Conservation (phyloP, 495 filamentous ascomycete genomes). For the Lasiosphaeria miniovina region DNA sequence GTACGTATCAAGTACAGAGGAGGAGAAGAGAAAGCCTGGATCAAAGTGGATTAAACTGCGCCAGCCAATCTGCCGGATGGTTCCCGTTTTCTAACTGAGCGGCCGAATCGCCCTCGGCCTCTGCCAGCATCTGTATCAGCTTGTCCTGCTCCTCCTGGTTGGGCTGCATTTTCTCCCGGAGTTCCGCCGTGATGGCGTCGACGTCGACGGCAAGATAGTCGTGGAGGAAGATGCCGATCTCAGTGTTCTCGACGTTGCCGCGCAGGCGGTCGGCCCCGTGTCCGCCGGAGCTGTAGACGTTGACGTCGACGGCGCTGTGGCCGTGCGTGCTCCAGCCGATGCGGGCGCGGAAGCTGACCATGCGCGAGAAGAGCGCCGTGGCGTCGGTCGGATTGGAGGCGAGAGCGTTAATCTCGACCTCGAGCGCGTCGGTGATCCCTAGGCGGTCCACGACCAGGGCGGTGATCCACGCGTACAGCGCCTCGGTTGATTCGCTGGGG, state of each 20-base stretch:
- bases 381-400: conserved; percentile 52
- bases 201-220: conserved; percentile 80
- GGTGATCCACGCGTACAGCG: conserved; percentile 57
- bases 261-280: conserved; percentile 49
- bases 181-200: conserved; percentile 66
- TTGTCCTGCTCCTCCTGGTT: conserved; percentile 2
- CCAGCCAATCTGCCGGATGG: conserved; percentile 13
- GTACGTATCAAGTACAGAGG: not conserved
- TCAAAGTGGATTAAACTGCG: not conserved
- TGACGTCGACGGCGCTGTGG: conserved; percentile 86
- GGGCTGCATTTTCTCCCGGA: conserved; percentile 55
- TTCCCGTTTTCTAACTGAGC: not conserved
- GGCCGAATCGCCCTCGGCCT: conserved; percentile 5
- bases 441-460: conserved; percentile 62
- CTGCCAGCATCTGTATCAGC: conserved; percentile 12
- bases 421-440: conserved; percentile 70
- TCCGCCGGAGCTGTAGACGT: conserved; percentile 73
- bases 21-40: too few relatives aligned
- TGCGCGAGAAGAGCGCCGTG: conserved; percentile 68
- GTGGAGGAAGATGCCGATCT: conserved; percentile 76
- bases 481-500: conserved; percentile 30
- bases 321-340: conserved; percentile 92
- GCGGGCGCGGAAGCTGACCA: conserved; percentile 82
- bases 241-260: conserved; percentile 94
- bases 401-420: conserved; percentile 66